Evolutionary conservation across 1,284 basidiomycete genomes (phyloP), one percentile per base, ranked within the genome.

Genomic region (Naganishia albida): DNA sequence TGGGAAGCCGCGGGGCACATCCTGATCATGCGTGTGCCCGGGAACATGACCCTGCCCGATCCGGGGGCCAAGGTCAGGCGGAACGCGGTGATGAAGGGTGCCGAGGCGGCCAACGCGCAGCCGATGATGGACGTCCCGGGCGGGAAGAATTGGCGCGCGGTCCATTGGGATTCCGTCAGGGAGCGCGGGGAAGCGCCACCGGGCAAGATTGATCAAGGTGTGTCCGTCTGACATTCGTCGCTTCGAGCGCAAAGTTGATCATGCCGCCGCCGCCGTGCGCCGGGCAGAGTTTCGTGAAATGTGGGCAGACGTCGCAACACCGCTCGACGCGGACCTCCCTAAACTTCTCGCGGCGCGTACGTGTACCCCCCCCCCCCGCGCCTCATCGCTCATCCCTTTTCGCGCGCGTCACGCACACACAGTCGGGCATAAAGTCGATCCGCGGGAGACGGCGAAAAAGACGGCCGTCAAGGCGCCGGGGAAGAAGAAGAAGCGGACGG

Each of bases 231-330:
- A 15, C 16, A n/a, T n/a, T n/a, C n/a, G n/a, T n/a, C n/a, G n/a
- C n/a, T n/a, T n/a, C n/a, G n/a, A n/a, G n/a, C n/a, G n/a, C n/a
- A n/a, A n/a, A n/a, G n/a, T n/a, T n/a, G n/a, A n/a, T n/a, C n/a
- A n/a, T n/a, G n/a, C n/a, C n/a, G n/a, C n/a, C n/a, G n/a, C 38
- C 28, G 4, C 23, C n/a, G 34, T 48, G 23, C 1, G n/a, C 12
- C 16, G 34, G 7, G 34, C 59, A 79, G 77, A 76, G 42, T 73
- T 78, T 63, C 70, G 77, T 48, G 71, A 68, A 38, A 69, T 71
- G n/a, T 80, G 78, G 78, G 75, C 74, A 10, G 73, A 76, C 30
- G 73, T 80, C 13, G 67, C 70, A 23, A 77, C 78, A 13, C 70
- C 72, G 1, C 73, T 75, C 53, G 74, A 71, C 16, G 78, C 78